Evolutionary conservation across 2,329 filamentous ascomycete species (phyloP).

Genomic region (Cladorrhinum sp.): DNA sequence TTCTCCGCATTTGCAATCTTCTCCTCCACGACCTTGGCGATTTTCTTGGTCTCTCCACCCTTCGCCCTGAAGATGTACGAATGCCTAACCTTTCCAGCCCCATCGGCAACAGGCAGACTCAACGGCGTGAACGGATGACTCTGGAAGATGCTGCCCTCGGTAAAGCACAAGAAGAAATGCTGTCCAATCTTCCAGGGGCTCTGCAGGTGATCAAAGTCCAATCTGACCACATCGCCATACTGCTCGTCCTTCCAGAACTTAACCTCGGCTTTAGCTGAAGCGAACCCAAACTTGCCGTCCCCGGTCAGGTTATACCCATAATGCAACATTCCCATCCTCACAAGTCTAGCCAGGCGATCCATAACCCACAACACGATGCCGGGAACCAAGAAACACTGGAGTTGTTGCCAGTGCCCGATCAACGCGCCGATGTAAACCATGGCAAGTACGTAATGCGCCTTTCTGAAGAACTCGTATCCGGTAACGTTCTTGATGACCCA

Average conservation of each 20-base stretch:
- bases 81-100: constrained; percentile 43
- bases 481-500: constrained; percentile 58
- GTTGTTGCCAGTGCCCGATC: constrained; percentile 69
- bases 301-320: constrained; percentile 44
- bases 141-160: constrained; percentile 66
- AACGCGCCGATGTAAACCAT: constrained; percentile 72
- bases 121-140: constrained; percentile 68
- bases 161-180: constrained; percentile 69
- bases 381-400: constrained; percentile 67
- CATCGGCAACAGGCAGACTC: constrained; percentile 45
- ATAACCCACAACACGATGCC: constrained; percentile 62
- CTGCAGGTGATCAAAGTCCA: constrained; percentile 63
- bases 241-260: constrained; percentile 53
- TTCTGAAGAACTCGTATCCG: constrained; percentile 76
- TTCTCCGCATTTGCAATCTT: constrained; percentile 31
- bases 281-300: constrained; percentile 49
- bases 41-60: constrained; percentile 55
- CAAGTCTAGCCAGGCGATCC: constrained; percentile 58
- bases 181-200: constrained; percentile 63
- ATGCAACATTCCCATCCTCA: constrained; percentile 60
- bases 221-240: constrained; percentile 60
- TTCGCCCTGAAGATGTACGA: constrained; percentile 58
- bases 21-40: constrained; percentile 44
- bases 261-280: constrained; percentile 48
- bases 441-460: constrained; percentile 69